Evolutionary conservation across 2,329 filamentous ascomycete species (phyloP).

Genomic region (Trichoderma atroviride): DNA sequence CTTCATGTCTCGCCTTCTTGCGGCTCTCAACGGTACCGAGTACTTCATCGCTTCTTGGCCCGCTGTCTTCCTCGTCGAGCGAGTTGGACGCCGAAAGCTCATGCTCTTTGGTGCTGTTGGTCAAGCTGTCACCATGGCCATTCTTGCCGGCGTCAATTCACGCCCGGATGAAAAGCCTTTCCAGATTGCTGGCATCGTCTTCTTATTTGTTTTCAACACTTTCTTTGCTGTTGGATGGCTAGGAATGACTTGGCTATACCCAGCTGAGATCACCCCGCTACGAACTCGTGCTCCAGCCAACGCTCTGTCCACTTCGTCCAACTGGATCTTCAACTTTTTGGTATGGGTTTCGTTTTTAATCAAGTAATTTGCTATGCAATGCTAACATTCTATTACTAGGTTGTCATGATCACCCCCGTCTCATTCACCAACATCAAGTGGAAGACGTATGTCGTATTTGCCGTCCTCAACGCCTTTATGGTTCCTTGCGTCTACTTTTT

Average conservation of each 20-base stretch:
- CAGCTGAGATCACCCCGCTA: conserved; percentile 67
- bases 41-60: conserved; percentile 66
- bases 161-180: conserved; percentile 51
- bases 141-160: conserved; percentile 60
- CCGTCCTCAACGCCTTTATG: conserved; percentile 64
- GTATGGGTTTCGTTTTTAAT: conserved; percentile 31
- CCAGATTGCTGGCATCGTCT: conserved; percentile 65
- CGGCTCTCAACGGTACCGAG: conserved; percentile 48
- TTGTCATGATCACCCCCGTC: conserved; percentile 65
- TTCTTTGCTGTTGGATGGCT: conserved; percentile 64
- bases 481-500: conserved; percentile 62
- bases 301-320: conserved; percentile 56
- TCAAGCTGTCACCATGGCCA: conserved; percentile 66
- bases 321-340: conserved; percentile 67
- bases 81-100: conserved; percentile 67
- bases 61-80: conserved; percentile 63
- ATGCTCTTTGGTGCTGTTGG: conserved; percentile 71
- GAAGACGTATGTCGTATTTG: conserved; percentile 68
- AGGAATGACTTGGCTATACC: conserved; percentile 65
- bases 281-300: conserved; percentile 66
- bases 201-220: conserved; percentile 64
- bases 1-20: conserved; percentile 61
- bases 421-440: conserved; percentile 60
- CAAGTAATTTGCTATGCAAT: not conserved
- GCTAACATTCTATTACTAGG: conserved; percentile 31